Evolutionary conservation across 148 eudicot genomes (phyloP), one percentile per base, ranked within the genome.

Genomic region (Simmondsia chinensis): DNA sequence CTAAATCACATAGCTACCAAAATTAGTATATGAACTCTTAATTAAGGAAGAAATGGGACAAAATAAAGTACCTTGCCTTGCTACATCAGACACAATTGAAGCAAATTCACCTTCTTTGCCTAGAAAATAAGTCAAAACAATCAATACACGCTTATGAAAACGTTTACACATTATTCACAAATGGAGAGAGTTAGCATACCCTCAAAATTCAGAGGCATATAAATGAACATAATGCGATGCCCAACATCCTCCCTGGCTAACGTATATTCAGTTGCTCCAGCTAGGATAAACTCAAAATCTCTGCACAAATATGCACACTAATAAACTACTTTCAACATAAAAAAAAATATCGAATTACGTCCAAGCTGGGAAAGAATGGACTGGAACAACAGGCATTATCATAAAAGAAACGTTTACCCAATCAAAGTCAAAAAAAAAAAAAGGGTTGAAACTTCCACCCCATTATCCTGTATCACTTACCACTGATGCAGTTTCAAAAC

Each of bases 31-130:
- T n/a, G n/a, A n/a, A n/a, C n/a, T n/a, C 33, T 35, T 9, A 15
- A 23, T 11, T 15, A 22, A 35, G n/a, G 1, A 21, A 27, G 10
- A 7, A 26, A 9, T 33, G 27, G 26, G 11, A 57, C 14, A 39
- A 29, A 21, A 4, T 6, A 4, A 9, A 31, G 33, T 37, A 85
- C 99, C 99, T 80, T 62, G 85, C 73, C 59, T 91, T 23, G 82
- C 74, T 15, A 63, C 60, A 54, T 70, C 74, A 34, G 99, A 85
- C 45, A 74, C 38, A 35, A 57, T 54, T 40, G 83, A 70, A 10
- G 64, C 63, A 55, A 86, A 55, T 42, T 82, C 72, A 39, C 99
- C 99, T 79, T 91, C 95, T 69, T 75, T 87, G 40, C 99, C 99
- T 91, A 80, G 35, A 68, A 52, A 61, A 48, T 55, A 54, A 31